Base-by-base conservation (phyloP, 148 eudicot genomes). In the Silene conica region DNA sequence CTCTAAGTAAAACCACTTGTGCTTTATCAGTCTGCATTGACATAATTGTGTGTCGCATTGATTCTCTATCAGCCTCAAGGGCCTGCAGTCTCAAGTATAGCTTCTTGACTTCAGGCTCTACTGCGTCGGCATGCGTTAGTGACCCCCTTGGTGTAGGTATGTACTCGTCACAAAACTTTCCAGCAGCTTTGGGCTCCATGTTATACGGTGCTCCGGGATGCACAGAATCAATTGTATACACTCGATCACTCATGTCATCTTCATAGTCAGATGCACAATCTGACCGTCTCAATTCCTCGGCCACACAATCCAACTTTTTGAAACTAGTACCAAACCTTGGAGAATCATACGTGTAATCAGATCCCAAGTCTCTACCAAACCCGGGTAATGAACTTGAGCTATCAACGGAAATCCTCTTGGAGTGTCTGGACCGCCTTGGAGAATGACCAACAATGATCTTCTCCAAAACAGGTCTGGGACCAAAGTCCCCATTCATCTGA, bases 21-120 rank as follows among this genome's bases (percentile, higher is more conserved):
- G 97, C 97, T 86, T 95, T 95, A 83, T 95, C 97, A 23, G 97
- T 95, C 60, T 96, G 85, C 88, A 95, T 88, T 73, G 93, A 87
- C 69, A 92, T 76, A 72, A 95, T 75, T 15, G 96, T 85, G 76
- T 88, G 97, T 81, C 92, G 90, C 97, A 95, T 87, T 2, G 97
- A 90, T 76, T 95, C 97, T 78, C 97, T 88, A 74, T 95, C 99
- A 74, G 97, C 99, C 81, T 95, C 99, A 56, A 95, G 96, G 31
- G 92, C 96, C 76, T 95, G 99, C 80, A 95, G 89, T 82, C 99
- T 87, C 78, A 82, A 63, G 74, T 87, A 92, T 43, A 95, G 76
- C 82, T 90, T 95, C 80, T 81, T 85, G 55, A 90, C 79, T 48
- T 92, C 96, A 15, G 93, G 82, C 73, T 92, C 97, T 80, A 79